Conservation (phyloP, 768 basidiomycete genomes). For the Coprinopsis sp. region DNA sequence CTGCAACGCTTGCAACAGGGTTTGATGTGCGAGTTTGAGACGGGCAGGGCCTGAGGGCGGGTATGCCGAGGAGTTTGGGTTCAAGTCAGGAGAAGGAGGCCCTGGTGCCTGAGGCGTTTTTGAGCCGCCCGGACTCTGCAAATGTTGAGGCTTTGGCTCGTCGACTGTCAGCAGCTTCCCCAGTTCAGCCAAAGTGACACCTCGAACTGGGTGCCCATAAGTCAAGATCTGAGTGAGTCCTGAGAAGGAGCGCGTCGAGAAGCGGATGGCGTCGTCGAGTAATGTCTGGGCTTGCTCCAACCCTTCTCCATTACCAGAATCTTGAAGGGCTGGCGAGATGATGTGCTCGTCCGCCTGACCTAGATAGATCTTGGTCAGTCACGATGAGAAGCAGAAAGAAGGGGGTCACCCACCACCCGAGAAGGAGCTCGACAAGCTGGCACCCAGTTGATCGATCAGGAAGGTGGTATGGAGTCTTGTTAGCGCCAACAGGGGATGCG, state of each 20-base stretch:
- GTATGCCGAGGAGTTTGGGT: slow-evolving; percentile 27
- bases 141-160: slow-evolving; percentile 47
- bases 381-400: background rate
- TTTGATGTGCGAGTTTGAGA: slow-evolving; percentile 60
- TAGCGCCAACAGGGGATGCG: slow-evolving; percentile 76
- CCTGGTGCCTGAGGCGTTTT: background rate
- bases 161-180: slow-evolving; percentile 81
- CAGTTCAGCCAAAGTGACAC: slow-evolving; percentile 69
- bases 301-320: background rate
- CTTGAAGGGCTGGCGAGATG: slow-evolving; percentile 20
- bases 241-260: slow-evolving; percentile 46
- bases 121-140: background rate
- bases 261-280: slow-evolving; percentile 61
- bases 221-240: slow-evolving; percentile 53
- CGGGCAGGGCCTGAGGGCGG: slow-evolving; percentile 66
- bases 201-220: slow-evolving; percentile 73
- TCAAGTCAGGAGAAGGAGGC: background rate
- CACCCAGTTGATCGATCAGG: slow-evolving; percentile 46
- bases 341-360: slow-evolving; percentile 21
- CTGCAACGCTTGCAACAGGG: slow-evolving; percentile 53
- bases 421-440: slow-evolving; percentile 12
- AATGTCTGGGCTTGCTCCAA: slow-evolving; percentile 38
- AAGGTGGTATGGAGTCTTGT: slow-evolving; percentile 68
- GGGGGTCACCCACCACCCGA: too few relatives aligned
- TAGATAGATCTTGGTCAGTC: slow-evolving; percentile 2